Percentiles rank a stretch among this genome's conserved stretches.
Conservation (phyloP, 1,284 basidiomycete genomes). For the Cryptococcus floricola region DNA sequence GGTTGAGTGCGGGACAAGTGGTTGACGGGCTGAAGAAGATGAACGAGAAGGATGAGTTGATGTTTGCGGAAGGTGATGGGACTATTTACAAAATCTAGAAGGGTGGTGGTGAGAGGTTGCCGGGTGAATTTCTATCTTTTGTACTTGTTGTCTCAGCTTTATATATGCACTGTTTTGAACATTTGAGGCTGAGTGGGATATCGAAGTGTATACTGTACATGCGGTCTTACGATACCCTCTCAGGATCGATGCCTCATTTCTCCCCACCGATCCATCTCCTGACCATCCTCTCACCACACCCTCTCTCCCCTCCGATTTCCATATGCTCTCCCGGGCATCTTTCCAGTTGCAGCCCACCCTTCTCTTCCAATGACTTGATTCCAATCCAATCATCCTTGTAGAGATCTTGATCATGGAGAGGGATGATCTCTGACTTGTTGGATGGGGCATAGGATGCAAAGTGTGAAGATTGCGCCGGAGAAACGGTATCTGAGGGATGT, state of each 20-base stretch:
- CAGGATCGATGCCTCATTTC: no score
- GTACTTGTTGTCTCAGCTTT: no score
- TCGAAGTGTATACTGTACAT: no score
- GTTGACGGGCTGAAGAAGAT: conserved; percentile 69
- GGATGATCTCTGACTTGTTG: conserved; percentile 57
- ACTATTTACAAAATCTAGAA: conserved; percentile 55
- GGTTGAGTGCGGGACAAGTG: conserved; percentile 80
- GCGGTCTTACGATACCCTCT: no score
- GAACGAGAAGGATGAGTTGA: conserved; percentile 78
- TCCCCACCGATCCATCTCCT: conserved; percentile 44
- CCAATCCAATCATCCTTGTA: conserved; percentile 89
- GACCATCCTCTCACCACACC: conserved; percentile 48
- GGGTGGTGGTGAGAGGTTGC: background rate
- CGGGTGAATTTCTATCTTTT: no score
- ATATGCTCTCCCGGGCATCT: conserved; percentile 80
- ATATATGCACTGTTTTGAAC: no score
- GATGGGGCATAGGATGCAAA: conserved; percentile 39
- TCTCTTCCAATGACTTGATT: conserved; percentile 67
- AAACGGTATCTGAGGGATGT: conserved; percentile 32
- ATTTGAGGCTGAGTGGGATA: no score
- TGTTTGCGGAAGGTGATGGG: conserved; percentile 67
- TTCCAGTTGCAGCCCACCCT: conserved; percentile 61
- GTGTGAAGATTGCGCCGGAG: conserved; percentile 44
- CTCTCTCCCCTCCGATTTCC: conserved; percentile 65
- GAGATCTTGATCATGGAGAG: conserved; percentile 69